phyloP scores from a whole-genome alignment of 495 filamentous ascomycete species.

The Penicillium canescens region DNA sequence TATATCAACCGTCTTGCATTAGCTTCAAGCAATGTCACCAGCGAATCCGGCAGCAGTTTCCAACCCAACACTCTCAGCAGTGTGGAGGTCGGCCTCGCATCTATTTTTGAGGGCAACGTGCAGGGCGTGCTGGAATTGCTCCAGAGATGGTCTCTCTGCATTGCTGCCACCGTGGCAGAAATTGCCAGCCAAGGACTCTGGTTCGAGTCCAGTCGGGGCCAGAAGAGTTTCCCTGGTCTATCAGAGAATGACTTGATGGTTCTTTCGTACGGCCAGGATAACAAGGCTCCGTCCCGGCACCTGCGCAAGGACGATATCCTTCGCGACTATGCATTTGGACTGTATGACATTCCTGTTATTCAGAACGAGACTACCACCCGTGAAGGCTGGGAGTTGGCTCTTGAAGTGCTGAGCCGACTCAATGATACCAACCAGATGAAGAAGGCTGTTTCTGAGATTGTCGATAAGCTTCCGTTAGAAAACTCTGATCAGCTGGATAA shows the following conservation, averaged over 20 bases:
- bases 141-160: constrained; percentile 71
- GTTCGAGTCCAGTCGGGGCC: constrained; percentile 47
- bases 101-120: constrained; percentile 73
- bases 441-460: constrained; percentile 64
- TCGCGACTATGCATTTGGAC: constrained; percentile 63
- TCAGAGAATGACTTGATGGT: constrained; percentile 64
- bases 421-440: constrained; percentile 64
- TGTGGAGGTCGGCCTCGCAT: constrained; percentile 76
- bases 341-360: constrained; percentile 47
- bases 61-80: constrained; percentile 69
- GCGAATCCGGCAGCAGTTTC: constrained; percentile 53
- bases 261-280: constrained; percentile 51
- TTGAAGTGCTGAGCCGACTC: constrained; percentile 73
- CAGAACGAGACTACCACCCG: constrained; percentile 40
- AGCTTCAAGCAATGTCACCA: constrained; percentile 51
- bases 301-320: constrained; percentile 68
- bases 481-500: constrained; percentile 70
- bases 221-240: constrained; percentile 40
- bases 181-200: constrained; percentile 73
- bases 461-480: constrained; percentile 63
- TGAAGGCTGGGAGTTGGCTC: constrained; percentile 84
- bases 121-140: constrained; percentile 73
- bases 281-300: constrained; percentile 9
- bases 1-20: constrained; percentile 55
- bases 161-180: constrained; percentile 76